A percentile compares a stretch with the other conserved stretches of the same genome.
phyloP scores from a whole-genome alignment of 495 filamentous ascomycete species.

The Tuber umbilicatum region DNA sequence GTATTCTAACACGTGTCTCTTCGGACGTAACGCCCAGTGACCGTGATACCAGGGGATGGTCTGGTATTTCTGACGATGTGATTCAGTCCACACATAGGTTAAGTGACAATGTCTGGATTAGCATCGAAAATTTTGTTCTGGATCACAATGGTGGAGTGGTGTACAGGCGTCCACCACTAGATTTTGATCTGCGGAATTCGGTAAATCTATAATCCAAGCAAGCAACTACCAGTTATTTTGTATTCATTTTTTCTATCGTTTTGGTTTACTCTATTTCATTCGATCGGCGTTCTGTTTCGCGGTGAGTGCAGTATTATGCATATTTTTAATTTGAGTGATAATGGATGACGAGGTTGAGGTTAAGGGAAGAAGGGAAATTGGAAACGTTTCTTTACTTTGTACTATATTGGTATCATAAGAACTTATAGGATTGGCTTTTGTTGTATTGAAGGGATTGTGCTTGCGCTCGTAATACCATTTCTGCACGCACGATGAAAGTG shows the following conservation, averaged over 20 bases:
- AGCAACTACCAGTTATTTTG: neutral
- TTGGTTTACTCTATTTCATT: neutral
- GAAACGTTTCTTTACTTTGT: neutral
- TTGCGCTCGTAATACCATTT: too few relatives aligned
- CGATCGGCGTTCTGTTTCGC: neutral
- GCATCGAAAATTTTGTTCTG: conserved; percentile 80
- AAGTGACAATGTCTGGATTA: conserved; percentile 78
- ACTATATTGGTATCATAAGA: neutral
- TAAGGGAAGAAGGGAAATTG: neutral
- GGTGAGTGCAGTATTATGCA: neutral
- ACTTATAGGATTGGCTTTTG: neutral
- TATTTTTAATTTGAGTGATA: neutral
- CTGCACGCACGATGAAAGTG: too few relatives aligned
- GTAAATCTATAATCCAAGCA: conserved; percentile 59
- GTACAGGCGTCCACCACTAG: conserved; percentile 80
- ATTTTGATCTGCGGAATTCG: conserved; percentile 84
- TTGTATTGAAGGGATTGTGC: neutral
- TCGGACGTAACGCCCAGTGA: conserved; percentile 72
- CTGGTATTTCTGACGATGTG: conserved; percentile 85
- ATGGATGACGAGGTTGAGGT: neutral
- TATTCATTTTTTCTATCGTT: neutral
- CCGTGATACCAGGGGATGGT: conserved; percentile 93
- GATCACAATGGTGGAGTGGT: conserved; percentile 79
- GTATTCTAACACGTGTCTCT: conserved; percentile 89
- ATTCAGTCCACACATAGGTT: conserved; percentile 68